These are phyloP conservation scores for Termitomyces sp. DNA, from an alignment of 768 basidiomycete genomes.

Conservation along the genomic window DNA sequence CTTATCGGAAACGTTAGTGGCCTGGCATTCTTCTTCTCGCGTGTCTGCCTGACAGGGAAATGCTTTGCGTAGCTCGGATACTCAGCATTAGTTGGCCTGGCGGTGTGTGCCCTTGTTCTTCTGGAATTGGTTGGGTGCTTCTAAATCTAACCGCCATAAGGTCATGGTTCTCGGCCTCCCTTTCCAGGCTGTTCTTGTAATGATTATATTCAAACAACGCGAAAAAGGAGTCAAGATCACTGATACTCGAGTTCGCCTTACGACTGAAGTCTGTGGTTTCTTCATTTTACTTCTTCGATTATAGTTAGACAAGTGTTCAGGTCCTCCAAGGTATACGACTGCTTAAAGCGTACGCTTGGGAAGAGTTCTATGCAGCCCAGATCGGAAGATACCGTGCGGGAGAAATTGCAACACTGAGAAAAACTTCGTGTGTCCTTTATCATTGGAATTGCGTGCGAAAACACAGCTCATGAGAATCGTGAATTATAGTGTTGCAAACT, in stretches of 20 bases:
- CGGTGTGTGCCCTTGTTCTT: constrained; percentile 21
- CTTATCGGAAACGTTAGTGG: constrained; percentile 50
- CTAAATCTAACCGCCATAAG: constrained; percentile 12
- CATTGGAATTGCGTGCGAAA: background rate
- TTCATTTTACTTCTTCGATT: background rate
- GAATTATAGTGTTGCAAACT: constrained; percentile 25
- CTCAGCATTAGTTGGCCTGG: constrained; percentile 63
- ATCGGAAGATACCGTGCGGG: constrained; percentile 31
- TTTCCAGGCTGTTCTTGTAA: constrained; percentile 46
- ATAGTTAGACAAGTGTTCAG: constrained; percentile 16
- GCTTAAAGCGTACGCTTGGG: constrained; percentile 62
- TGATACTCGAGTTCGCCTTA: constrained; percentile 58
- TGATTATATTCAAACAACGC: constrained; percentile 46
- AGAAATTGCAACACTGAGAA: constrained; percentile 34
- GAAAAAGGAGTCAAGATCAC: constrained; percentile 58
- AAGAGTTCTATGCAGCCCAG: constrained; percentile 39
- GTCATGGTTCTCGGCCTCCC: constrained; percentile 55
- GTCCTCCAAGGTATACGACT: constrained; percentile 63
- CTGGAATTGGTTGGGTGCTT: background rate
- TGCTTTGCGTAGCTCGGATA: constrained; percentile 46
- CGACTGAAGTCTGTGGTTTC: constrained; percentile 41
- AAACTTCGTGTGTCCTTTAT: constrained; percentile 26
- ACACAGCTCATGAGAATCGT: background rate
- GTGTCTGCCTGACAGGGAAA: background rate
- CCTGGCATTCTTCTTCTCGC: background rate